Conservation (phyloP, 2,329 filamentous ascomycete genomes). For the Trichoderma sp. region DNA sequence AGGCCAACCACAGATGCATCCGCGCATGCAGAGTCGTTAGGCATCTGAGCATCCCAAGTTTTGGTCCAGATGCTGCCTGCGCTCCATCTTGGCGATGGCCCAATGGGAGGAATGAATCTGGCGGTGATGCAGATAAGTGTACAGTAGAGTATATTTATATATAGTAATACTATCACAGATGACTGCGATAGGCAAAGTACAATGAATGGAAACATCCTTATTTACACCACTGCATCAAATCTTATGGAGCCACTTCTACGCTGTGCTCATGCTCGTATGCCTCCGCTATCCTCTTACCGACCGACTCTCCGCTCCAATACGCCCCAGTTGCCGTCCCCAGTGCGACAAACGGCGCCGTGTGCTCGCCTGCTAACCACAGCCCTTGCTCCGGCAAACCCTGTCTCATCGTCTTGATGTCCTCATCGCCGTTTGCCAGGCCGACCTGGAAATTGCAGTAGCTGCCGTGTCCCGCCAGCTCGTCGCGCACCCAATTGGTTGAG, state of each 20-base stretch:
- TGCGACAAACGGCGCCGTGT: slow-evolving; percentile 87
- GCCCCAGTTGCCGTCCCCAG: slow-evolving; percentile 87
- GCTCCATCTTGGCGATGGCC: neutral
- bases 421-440: slow-evolving; percentile 68
- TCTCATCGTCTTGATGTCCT: slow-evolving; percentile 67
- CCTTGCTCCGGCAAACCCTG: slow-evolving; percentile 65
- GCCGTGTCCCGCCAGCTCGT: slow-evolving; percentile 78
- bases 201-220: neutral
- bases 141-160: neutral
- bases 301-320: slow-evolving; percentile 85
- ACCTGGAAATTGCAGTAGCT: slow-evolving; percentile 85
- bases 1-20: slow-evolving; percentile 8
- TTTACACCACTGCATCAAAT: neutral
- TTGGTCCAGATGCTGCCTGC: neutral
- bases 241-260: slow-evolving; percentile 3
- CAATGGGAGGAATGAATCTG: neutral
- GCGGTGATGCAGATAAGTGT: neutral
- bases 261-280: slow-evolving; percentile 46
- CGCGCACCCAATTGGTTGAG: slow-evolving; percentile 75
- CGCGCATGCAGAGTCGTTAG: neutral
- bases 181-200: neutral
- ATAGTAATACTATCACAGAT: neutral
- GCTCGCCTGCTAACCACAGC: slow-evolving; percentile 86
- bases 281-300: slow-evolving; percentile 64
- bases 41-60: slow-evolving; percentile 3